Percentiles rank a stretch among this genome's conserved stretches.
phyloP scores from a whole-genome alignment of 305 asterid species.

The Plantago coronopus region DNA sequence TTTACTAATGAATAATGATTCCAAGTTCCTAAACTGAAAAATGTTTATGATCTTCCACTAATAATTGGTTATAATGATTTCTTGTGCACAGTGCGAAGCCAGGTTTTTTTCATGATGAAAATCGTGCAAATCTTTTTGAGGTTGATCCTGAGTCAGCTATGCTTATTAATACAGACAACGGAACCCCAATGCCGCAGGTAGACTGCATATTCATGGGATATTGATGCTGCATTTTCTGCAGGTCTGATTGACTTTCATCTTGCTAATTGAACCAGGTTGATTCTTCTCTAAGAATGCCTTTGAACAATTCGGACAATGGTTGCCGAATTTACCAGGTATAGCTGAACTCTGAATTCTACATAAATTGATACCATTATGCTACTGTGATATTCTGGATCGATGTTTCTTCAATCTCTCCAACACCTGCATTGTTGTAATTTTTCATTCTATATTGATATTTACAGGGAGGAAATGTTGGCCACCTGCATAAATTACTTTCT shows the following conservation, averaged over 20 bases:
- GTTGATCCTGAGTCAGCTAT: conserved; percentile 84
- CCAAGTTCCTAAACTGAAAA: too few species aligned
- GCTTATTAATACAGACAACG: conserved; percentile 94
- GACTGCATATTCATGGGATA: conserved; percentile 22
- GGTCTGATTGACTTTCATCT: conserved; percentile 14
- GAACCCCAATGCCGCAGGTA: conserved; percentile 98
- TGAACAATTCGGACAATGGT: conserved; percentile 42
- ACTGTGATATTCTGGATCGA: conserved; percentile 13
- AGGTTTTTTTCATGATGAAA: conserved; percentile 89
- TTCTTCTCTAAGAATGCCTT: conserved; percentile 57
- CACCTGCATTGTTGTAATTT: conserved; percentile 15
- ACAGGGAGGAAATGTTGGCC: conserved; percentile 99
- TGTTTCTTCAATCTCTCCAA: conserved; percentile 7
- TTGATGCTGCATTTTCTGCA: conserved; percentile 20
- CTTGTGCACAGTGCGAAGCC: conserved; percentile 80
- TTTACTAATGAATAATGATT: not conserved
- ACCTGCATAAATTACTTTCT: conserved; percentile 77
- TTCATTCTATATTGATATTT: conserved; percentile 25
- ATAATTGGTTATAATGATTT: not conserved
- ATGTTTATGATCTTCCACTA: too few species aligned
- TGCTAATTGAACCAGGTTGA: conserved; percentile 59
- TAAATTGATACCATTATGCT: conserved; percentile 12
- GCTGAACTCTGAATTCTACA: conserved; percentile 15
- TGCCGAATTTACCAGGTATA: conserved; percentile 87
- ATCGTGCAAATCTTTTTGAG: conserved; percentile 83